phyloP scores from a whole-genome alignment of 2,329 filamentous ascomycete genomes.

The Kalmusia sp. region DNA sequence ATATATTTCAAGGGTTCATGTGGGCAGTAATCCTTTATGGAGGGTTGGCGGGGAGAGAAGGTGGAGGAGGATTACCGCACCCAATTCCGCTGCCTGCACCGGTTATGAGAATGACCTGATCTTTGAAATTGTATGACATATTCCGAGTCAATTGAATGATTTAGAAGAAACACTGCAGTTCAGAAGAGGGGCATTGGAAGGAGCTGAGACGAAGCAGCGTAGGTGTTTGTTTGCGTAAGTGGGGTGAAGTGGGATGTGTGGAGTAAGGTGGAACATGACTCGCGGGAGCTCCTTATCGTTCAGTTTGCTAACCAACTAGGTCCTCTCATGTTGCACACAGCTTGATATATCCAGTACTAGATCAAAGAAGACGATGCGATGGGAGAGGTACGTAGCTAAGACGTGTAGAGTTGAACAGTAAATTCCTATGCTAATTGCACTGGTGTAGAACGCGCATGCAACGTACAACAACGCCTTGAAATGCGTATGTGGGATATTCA shows the following conservation, averaged over 20 bases:
- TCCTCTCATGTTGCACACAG: too few species aligned
- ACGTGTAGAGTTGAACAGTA: too few species aligned
- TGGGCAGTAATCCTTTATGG: too few species aligned
- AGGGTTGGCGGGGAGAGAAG: neutral
- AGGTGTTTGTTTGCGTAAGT: slow-evolving; percentile 29
- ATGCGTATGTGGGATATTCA: slow-evolving; percentile 3
- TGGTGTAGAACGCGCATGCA: too few species aligned
- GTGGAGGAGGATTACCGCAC: slow-evolving; percentile 24
- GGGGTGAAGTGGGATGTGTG: slow-evolving; percentile 44
- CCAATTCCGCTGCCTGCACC: slow-evolving; percentile 56
- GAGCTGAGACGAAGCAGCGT: neutral
- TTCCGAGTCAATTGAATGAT: neutral
- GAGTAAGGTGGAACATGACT: slow-evolving; percentile 28
- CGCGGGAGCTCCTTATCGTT: slow-evolving; percentile 25
- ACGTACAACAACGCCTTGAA: neutral
- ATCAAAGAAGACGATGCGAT: too few species aligned
- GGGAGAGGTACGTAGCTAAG: too few species aligned
- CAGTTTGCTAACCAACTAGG: too few species aligned
- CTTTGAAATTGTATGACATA: slow-evolving; percentile 39
- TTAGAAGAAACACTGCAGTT: neutral
- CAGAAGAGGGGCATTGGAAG: neutral
- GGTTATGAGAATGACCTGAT: slow-evolving; percentile 38
- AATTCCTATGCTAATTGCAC: too few species aligned
- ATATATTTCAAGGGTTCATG: neutral
- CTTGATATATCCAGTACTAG: too few species aligned